Evolutionary conservation across 2,329 filamentous ascomycete species (phyloP).

Genomic region (Aspergillus puulaauensis): DNA sequence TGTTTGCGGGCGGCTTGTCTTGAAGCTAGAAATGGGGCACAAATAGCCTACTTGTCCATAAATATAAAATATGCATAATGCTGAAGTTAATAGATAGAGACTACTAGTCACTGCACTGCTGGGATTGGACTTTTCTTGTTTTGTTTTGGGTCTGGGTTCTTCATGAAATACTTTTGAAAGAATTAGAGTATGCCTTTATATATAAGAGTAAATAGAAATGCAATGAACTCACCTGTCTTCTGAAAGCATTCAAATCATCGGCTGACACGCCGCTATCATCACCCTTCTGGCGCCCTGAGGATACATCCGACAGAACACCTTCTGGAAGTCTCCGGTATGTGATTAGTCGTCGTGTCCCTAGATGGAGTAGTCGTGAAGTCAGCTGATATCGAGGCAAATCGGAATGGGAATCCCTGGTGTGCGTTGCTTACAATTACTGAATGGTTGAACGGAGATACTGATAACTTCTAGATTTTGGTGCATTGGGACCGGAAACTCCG

Average conservation of each 20-base stretch:
- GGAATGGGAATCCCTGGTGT: neutral
- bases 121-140: neutral
- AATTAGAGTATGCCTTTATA: neutral
- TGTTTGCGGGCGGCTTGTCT: neutral
- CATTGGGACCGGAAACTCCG: slow-evolving; percentile 72
- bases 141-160: neutral
- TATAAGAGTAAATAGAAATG: neutral
- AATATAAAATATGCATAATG: neutral
- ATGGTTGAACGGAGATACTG: slow-evolving; percentile 77
- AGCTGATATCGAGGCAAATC: neutral
- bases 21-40: neutral
- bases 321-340: slow-evolving; percentile 76
- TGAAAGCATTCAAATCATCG: slow-evolving; percentile 67
- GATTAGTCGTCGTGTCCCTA: slow-evolving; percentile 84
- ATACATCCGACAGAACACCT: slow-evolving; percentile 36
- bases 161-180: neutral
- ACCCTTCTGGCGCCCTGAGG: slow-evolving; percentile 33
- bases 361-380: neutral
- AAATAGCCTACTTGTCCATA: neutral
- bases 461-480: slow-evolving; percentile 75
- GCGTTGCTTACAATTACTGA: slow-evolving; percentile 72
- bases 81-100: neutral
- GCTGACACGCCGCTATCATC: slow-evolving; percentile 51
- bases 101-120: neutral
- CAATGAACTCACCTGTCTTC: slow-evolving; percentile 47